A percentile compares a stretch with the other conserved stretches of the same genome.
phyloP scores from a whole-genome alignment of 106 monocot genomes.

The Xerophyta viscosa region DNA sequence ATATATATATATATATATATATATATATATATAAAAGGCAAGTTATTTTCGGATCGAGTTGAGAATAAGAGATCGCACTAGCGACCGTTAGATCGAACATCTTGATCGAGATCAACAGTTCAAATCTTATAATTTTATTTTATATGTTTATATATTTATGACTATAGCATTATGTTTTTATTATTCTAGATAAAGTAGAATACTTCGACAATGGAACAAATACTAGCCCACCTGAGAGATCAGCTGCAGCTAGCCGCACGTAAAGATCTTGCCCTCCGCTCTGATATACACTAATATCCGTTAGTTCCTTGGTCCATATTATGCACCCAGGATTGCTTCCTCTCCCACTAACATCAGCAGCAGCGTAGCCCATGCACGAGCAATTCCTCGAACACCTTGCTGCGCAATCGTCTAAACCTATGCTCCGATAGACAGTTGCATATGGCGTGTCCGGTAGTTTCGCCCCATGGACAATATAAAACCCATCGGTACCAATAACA shows the following conservation, averaged over 20 bases:
- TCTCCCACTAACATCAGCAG: constrained; percentile 4
- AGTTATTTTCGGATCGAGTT: no score
- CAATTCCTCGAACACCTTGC: constrained; percentile 11
- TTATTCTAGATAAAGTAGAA: neutral
- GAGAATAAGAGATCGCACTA: no score
- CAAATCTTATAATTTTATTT: no score
- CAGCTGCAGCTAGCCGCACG: constrained; percentile 19
- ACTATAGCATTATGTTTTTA: no score
- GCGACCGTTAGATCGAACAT: no score
- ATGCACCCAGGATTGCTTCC: constrained; percentile 20
- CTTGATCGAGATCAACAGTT: no score
- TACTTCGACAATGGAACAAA: neutral
- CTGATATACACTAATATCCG: constrained; percentile 18
- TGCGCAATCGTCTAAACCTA: constrained; percentile 10
- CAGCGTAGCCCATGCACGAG: constrained; percentile 26
- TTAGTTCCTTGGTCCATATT: constrained; percentile 16
- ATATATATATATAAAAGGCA: no score
- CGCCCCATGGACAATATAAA: constrained; percentile 4
- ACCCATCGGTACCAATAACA: constrained; percentile 36
- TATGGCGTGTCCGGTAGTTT: constrained; percentile 44
- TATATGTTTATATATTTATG: no score
- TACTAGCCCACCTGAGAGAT: constrained; percentile 15
- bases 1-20: no score
- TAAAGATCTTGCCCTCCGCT: constrained; percentile 29
- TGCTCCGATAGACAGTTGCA: neutral